Percentiles rank a stretch among this genome's conserved stretches.
Evolutionary conservation across 2,329 filamentous ascomycete genomes (phyloP).

Genomic region (Penicillium rolfsii): DNA sequence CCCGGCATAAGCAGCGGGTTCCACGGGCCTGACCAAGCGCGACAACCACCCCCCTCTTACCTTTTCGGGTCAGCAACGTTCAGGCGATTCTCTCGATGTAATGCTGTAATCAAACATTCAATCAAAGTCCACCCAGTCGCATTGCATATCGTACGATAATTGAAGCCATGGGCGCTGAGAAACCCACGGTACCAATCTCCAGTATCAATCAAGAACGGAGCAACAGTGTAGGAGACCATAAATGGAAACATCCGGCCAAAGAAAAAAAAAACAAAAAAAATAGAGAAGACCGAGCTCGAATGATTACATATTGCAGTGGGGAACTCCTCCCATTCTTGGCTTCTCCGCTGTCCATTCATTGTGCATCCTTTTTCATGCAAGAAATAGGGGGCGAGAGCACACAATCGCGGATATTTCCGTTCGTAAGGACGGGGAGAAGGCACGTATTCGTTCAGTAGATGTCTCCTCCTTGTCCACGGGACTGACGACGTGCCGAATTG

Average conservation of each 20-base stretch:
- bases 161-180: slow-evolving; percentile 4
- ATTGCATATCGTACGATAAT: slow-evolving; percentile 11
- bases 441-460: background rate
- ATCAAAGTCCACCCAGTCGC: background rate
- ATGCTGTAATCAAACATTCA: slow-evolving; percentile 17
- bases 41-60: slow-evolving; percentile 11
- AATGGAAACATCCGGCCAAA: background rate
- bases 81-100: background rate
- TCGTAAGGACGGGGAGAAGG: background rate
- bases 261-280: no score
- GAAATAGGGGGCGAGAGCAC: slow-evolving; percentile 3
- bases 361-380: slow-evolving; percentile 1
- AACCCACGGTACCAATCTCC: slow-evolving; percentile 10
- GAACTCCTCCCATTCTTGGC: background rate
- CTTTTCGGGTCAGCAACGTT: slow-evolving; percentile 9
- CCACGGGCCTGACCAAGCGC: slow-evolving; percentile 2
- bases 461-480: background rate
- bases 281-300: no score
- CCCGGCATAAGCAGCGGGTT: background rate
- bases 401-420: slow-evolving; percentile 3
- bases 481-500: background rate
- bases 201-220: background rate
- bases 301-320: slow-evolving; percentile 4
- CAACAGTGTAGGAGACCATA: background rate
- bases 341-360: background rate